Evolutionary conservation across 2,329 filamentous ascomycete genomes (phyloP).

Genomic region (Cercospora beticola): DNA sequence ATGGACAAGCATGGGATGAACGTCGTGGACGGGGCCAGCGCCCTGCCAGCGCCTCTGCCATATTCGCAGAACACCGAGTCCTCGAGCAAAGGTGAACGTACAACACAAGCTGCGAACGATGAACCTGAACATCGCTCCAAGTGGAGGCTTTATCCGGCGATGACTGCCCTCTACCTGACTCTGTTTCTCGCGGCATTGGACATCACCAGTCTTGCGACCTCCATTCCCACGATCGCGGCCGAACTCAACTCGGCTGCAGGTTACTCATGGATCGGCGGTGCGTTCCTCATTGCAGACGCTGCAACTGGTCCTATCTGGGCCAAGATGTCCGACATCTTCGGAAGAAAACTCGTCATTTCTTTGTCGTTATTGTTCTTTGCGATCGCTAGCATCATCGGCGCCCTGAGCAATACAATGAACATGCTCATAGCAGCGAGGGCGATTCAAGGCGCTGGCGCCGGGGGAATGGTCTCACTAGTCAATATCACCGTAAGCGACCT

Average conservation of each 20-base stretch:
- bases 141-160: not conserved
- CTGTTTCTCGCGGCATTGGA: slow-evolving; percentile 42
- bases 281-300: slow-evolving; percentile 69
- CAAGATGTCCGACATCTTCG: slow-evolving; percentile 58
- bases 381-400: slow-evolving; percentile 51
- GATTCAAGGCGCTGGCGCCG: not conserved
- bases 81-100: not conserved
- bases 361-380: slow-evolving; percentile 52
- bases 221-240: slow-evolving; percentile 62
- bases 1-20: slow-evolving; percentile 1
- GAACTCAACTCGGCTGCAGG: slow-evolving; percentile 66
- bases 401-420: slow-evolving; percentile 28
- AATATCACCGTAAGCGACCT: not conserved
- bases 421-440: not conserved
- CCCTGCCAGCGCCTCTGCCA: not conserved
- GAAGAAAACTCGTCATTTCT: slow-evolving; percentile 55
- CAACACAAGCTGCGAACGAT: not conserved
- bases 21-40: not conserved
- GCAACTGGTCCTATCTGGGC: slow-evolving; percentile 70
- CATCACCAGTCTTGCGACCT: slow-evolving; percentile 64
- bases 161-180: slow-evolving; percentile 1
- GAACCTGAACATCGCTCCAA: not conserved
- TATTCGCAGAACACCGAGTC: not conserved
- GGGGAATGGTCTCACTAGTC: not conserved
- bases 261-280: slow-evolving; percentile 78